phyloP scores from a whole-genome alignment of 257 asterid species.

The Thymus quinquecostatus region DNA sequence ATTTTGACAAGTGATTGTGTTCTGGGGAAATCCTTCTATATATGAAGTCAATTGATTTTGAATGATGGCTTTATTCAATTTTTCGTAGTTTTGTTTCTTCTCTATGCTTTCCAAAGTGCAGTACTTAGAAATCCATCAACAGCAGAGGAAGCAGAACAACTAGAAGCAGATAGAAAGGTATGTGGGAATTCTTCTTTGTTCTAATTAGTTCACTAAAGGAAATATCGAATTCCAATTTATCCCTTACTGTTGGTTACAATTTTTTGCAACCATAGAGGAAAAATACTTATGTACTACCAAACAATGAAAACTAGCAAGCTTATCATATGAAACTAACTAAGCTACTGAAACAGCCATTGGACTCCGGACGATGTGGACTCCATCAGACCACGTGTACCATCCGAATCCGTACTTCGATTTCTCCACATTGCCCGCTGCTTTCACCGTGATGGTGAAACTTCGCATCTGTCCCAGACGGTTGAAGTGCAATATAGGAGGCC shows the following conservation, averaged over 20 bases:
- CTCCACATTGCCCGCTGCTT: conserved; percentile 36
- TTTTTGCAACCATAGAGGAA: not conserved
- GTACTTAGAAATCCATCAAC: too few relatives aligned
- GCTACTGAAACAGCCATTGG: conserved; percentile 54
- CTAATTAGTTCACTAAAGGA: not conserved
- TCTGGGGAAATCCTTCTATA: too few relatives aligned
- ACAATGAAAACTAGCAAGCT: not conserved
- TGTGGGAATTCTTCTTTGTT: too few relatives aligned
- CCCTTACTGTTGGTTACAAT: not conserved
- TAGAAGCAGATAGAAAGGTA: too few relatives aligned
- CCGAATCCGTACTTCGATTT: conserved; percentile 51
- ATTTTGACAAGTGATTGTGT: too few relatives aligned
- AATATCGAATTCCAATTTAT: not conserved
- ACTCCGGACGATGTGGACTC: conserved; percentile 53
- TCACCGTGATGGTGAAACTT: conserved; percentile 67
- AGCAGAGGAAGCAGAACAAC: too few relatives aligned
- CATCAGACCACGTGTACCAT: conserved; percentile 66
- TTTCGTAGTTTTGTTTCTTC: too few relatives aligned
- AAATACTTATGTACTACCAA: not conserved
- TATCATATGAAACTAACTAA: conserved; percentile 23
- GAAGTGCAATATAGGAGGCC: conserved; percentile 63
- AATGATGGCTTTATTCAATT: not conserved
- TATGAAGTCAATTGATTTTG: not conserved
- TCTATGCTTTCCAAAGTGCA: too few relatives aligned
- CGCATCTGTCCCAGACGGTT: conserved; percentile 49